Conservation (phyloP, 495 filamentous ascomycete species). For the Penicillium paradoxum region DNA sequence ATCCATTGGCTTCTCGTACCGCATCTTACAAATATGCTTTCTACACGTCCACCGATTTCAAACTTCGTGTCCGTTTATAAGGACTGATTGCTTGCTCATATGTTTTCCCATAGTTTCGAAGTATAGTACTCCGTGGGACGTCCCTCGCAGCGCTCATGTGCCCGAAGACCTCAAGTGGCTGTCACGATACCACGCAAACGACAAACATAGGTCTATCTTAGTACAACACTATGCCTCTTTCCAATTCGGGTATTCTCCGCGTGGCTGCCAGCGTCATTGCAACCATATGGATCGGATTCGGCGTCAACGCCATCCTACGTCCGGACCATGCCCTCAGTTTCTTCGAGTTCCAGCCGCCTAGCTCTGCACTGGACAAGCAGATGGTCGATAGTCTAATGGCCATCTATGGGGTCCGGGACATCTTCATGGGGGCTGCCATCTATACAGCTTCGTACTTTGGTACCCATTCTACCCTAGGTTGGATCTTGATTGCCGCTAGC, state of each 20-base stretch:
- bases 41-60: no score
- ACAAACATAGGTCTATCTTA: neutral
- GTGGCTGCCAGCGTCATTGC: slow-evolving; percentile 33
- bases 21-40: neutral
- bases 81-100: neutral
- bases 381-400: slow-evolving; percentile 39
- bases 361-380: slow-evolving; percentile 23
- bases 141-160: neutral
- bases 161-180: neutral
- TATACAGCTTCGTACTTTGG: slow-evolving; percentile 35
- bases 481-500: slow-evolving; percentile 40
- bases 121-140: neutral
- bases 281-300: slow-evolving; percentile 43
- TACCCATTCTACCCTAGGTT: slow-evolving; percentile 37
- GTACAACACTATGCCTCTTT: slow-evolving; percentile 13
- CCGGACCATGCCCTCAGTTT: slow-evolving; percentile 42
- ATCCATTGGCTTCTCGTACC: neutral
- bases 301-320: slow-evolving; percentile 43
- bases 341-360: slow-evolving; percentile 39
- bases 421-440: slow-evolving; percentile 51
- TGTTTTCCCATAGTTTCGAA: neutral
- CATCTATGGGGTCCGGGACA: slow-evolving; percentile 48
- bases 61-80: neutral
- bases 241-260: slow-evolving; percentile 14
- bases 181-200: neutral